Evolutionary conservation across 108 stramenopile genomes (phyloP).

Genomic region (Hondaea fermentalgiana): DNA sequence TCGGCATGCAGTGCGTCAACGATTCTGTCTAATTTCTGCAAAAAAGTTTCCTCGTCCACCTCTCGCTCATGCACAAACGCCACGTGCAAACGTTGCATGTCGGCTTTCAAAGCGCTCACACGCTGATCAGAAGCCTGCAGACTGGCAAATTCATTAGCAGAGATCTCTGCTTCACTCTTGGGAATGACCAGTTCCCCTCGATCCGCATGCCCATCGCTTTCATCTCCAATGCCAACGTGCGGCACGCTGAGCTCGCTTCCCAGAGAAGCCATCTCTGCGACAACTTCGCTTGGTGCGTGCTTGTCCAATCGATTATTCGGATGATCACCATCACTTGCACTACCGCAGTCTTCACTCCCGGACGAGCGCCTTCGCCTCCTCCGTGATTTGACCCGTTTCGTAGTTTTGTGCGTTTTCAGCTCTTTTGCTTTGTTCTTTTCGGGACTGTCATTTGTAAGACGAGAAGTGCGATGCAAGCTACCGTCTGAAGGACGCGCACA

Average conservation of each 20-base stretch:
- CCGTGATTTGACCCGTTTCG: too few relatives aligned
- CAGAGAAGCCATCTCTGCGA: too few relatives aligned
- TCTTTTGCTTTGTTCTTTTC: too few relatives aligned
- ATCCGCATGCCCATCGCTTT: background rate
- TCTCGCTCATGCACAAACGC: background rate
- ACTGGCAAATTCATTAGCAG: background rate
- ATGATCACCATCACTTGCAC: too few relatives aligned
- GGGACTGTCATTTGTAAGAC: background rate
- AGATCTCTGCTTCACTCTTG: background rate
- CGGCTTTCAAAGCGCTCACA: background rate
- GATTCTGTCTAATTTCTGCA: background rate
- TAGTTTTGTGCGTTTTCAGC: too few relatives aligned
- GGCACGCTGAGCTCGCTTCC: too few relatives aligned
- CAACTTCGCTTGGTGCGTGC: too few relatives aligned
- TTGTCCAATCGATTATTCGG: too few relatives aligned
- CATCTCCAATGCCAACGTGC: background rate
- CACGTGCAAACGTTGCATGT: background rate
- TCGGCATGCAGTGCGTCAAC: background rate
- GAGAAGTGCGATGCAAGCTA: background rate
- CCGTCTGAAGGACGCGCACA: background rate
- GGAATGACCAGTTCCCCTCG: background rate
- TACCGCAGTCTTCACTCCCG: too few relatives aligned
- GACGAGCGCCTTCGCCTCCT: too few relatives aligned
- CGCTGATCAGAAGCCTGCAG: background rate
- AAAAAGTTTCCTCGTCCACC: background rate